Evolutionary conservation across 2,329 filamentous ascomycete species (phyloP).

Genomic region (Pyrenophora seminiperda): DNA sequence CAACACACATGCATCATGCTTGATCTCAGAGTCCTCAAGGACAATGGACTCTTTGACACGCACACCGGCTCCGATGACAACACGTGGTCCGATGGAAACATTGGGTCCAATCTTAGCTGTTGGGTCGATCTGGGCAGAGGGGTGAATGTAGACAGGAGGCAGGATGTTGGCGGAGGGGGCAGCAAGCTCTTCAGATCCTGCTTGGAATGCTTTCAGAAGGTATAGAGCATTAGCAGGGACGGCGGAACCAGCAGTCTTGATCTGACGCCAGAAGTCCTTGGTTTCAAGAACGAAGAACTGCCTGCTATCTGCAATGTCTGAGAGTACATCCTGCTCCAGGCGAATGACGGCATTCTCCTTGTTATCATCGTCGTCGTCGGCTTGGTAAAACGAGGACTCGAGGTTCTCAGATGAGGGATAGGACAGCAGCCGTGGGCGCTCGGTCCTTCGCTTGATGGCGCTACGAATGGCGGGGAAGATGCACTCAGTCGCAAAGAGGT

Average conservation of each 20-base stretch:
- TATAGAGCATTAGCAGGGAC: slow-evolving; percentile 97
- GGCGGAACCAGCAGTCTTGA: slow-evolving; percentile 97
- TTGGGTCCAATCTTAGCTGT: slow-evolving; percentile 97
- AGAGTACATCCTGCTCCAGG: slow-evolving; percentile 94
- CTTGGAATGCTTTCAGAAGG: slow-evolving; percentile 90
- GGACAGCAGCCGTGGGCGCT: slow-evolving; percentile 87
- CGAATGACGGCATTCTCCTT: slow-evolving; percentile 86
- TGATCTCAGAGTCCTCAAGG: slow-evolving; percentile 91
- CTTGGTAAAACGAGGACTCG: slow-evolving; percentile 67
- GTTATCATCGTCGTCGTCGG: slow-evolving; percentile 71
- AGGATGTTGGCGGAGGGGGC: slow-evolving; percentile 85
- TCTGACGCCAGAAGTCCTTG: slow-evolving; percentile 99
- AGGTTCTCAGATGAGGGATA: slow-evolving; percentile 96
- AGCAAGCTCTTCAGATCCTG: slow-evolving; percentile 78
- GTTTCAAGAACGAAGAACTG: slow-evolving; percentile 99
- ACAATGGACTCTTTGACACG: slow-evolving; percentile 97
- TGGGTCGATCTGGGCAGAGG: slow-evolving; percentile 85
- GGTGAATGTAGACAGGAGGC: slow-evolving; percentile 93
- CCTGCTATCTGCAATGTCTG: slow-evolving; percentile 94
- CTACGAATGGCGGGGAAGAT: slow-evolving; percentile 95
- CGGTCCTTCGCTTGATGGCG: slow-evolving; percentile 93
- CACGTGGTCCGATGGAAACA: slow-evolving; percentile 93
- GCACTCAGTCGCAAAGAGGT: slow-evolving; percentile 92
- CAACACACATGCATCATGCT: slow-evolving; percentile 92
- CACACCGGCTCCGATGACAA: slow-evolving; percentile 79